These are phyloP conservation scores for Metschnikowia santaceciliae DNA, from an alignment of 805 yeast genomes.

Conservation along the genomic window DNA sequence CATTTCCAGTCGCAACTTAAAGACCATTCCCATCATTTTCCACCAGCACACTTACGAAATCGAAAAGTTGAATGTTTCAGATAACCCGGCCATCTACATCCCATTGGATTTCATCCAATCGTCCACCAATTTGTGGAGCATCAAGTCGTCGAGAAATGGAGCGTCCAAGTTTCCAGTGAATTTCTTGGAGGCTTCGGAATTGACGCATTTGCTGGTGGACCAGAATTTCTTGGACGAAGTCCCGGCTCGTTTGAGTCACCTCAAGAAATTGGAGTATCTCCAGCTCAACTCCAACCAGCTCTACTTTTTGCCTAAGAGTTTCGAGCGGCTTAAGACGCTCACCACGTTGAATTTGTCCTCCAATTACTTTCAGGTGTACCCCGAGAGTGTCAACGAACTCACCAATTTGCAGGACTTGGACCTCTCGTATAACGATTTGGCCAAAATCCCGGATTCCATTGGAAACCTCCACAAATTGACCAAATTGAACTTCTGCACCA, in stretches of 20 bases:
- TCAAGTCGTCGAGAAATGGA: slow-evolving; percentile 70
- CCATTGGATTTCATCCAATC: slow-evolving; percentile 85
- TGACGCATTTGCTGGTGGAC: slow-evolving; percentile 68
- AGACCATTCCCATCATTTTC: slow-evolving; percentile 79
- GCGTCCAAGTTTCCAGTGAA: slow-evolving; percentile 71
- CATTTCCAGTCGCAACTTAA: slow-evolving; percentile 66
- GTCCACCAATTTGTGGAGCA: slow-evolving; percentile 63
- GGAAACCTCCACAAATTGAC: slow-evolving; percentile 57
- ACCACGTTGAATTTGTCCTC: slow-evolving; percentile 72
- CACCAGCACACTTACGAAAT: slow-evolving; percentile 79
- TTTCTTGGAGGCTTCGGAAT: slow-evolving; percentile 62
- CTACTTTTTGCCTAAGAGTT: slow-evolving; percentile 54
- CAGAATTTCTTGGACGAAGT: slow-evolving; percentile 69
- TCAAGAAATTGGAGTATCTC: slow-evolving; percentile 53
- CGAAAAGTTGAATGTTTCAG: slow-evolving; percentile 74
- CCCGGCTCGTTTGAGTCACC: slow-evolving; percentile 52
- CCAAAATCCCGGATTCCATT: slow-evolving; percentile 56
- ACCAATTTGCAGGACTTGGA: slow-evolving; percentile 62
- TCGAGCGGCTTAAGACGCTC: slow-evolving; percentile 52
- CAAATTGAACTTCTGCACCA: slow-evolving; percentile 71
- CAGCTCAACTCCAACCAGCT: slow-evolving; percentile 76
- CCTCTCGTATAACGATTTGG: slow-evolving; percentile 74
- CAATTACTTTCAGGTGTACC: slow-evolving; percentile 60
- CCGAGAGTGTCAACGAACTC: slow-evolving; percentile 62
- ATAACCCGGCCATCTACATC: slow-evolving; percentile 79